These are phyloP conservation scores for Agrocybe chaxingu DNA, from an alignment of 768 basidiomycete genomes.

Conservation along the genomic window DNA sequence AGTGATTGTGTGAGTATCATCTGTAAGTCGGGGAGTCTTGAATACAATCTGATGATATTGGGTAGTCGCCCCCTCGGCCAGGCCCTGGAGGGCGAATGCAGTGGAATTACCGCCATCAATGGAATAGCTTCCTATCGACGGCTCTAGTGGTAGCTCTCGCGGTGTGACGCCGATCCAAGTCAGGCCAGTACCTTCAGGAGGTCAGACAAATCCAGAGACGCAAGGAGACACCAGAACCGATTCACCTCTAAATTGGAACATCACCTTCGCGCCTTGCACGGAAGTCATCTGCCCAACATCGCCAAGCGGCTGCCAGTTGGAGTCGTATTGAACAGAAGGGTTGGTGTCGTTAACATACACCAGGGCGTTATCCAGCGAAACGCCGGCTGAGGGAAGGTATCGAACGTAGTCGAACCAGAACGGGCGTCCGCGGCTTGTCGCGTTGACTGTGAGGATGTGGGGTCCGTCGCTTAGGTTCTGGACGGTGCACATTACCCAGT, in stretches of 20 bases:
- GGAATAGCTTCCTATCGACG: conserved; percentile 16
- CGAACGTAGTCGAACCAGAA: conserved; percentile 30
- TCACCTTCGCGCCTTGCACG: conserved; percentile 6
- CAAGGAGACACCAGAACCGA: not conserved
- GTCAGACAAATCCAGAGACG: not conserved
- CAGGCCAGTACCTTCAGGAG: conserved; percentile 13
- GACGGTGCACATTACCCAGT: conserved; percentile 26
- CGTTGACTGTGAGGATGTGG: conserved; percentile 25
- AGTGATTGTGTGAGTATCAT: conserved; percentile 16
- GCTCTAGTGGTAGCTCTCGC: conserved; percentile 9
- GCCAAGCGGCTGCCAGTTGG: conserved; percentile 15
- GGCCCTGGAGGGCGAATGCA: conserved; percentile 13
- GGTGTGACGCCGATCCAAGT: conserved; percentile 20
- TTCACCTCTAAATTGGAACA: conserved; percentile 18
- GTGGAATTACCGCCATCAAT: conserved; percentile 16
- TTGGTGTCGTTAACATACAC: conserved; percentile 14
- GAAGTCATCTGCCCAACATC: conserved; percentile 14
- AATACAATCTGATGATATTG: conserved; percentile 19
- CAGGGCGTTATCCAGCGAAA: conserved; percentile 9
- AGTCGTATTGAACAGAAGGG: conserved; percentile 15
- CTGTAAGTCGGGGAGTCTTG: conserved; percentile 12
- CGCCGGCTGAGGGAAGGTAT: conserved; percentile 19
- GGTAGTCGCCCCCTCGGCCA: conserved; percentile 1
- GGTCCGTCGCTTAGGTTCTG: conserved; percentile 17
- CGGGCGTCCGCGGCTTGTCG: conserved; percentile 18